Evolutionary conservation across 495 filamentous ascomycete genomes (phyloP).

Genomic region (Aspergillus avenaceus): DNA sequence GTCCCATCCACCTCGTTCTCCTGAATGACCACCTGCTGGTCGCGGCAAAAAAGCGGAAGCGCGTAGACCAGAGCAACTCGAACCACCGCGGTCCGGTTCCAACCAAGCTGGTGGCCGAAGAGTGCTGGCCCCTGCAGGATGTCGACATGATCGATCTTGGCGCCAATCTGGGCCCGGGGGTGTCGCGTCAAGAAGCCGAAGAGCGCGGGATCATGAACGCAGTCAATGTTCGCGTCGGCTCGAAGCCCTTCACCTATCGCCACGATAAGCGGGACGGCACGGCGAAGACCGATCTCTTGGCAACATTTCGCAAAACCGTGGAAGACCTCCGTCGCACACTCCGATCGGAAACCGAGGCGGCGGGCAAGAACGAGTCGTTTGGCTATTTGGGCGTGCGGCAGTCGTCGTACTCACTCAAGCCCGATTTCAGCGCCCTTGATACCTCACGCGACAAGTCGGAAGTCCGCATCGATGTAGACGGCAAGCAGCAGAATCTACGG

Average conservation of each 20-base stretch:
- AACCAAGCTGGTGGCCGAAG: constrained; percentile 82
- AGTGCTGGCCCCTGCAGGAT: constrained; percentile 92
- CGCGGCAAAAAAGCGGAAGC: constrained; percentile 85
- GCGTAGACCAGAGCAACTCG: constrained; percentile 60
- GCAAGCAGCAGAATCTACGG: constrained; percentile 89
- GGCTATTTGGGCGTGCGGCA: constrained; percentile 59
- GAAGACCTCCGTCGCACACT: constrained; percentile 83
- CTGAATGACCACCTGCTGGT: constrained; percentile 94
- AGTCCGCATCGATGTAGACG: constrained; percentile 90
- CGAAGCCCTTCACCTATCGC: constrained; percentile 89
- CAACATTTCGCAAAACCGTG: constrained; percentile 84
- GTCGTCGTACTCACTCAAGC: constrained; percentile 23
- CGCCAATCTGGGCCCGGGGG: constrained; percentile 55
- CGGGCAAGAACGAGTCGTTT: constrained; percentile 73
- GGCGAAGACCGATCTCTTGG: constrained; percentile 75
- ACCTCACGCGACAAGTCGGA: constrained; percentile 65
- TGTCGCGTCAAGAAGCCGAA: constrained; percentile 48
- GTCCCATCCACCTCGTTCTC: constrained; percentile 82
- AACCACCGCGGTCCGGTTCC: constrained; percentile 56
- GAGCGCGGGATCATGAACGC: constrained; percentile 75
- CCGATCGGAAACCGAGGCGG: constrained; percentile 78
- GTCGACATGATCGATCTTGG: constrained; percentile 88
- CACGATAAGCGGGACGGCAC: constrained; percentile 68
- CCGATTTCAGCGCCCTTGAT: constrained; percentile 58
- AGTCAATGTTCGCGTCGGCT: constrained; percentile 83